Conservation (phyloP, 2,329 filamentous ascomycete genomes). For the Pseudohalonectria lignicola region DNA sequence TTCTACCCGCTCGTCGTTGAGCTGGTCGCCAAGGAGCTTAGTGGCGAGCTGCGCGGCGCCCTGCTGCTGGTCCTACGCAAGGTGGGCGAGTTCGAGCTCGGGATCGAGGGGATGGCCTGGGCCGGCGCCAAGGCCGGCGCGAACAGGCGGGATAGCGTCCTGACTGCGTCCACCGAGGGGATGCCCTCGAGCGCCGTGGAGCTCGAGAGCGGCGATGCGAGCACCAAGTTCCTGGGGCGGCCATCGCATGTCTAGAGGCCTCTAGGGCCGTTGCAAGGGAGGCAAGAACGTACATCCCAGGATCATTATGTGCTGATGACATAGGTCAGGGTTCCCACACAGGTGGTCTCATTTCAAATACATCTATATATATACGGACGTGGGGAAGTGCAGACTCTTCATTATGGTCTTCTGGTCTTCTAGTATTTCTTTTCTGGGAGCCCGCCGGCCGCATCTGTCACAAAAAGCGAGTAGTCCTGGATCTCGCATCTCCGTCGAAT, state of each 20-base stretch:
- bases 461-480: no score
- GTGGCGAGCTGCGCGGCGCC: conserved; percentile 63
- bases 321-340: no score
- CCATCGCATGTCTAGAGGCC: background rate
- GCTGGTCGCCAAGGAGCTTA: conserved; percentile 72
- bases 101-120: conserved; percentile 37
- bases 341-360: background rate
- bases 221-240: conserved; percentile 13
- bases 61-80: conserved; percentile 68
- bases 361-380: background rate
- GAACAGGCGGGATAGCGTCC: conserved; percentile 8
- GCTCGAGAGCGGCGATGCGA: conserved; percentile 12
- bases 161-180: conserved; percentile 8
- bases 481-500: no score
- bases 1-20: conserved; percentile 86
- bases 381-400: no score
- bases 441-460: no score
- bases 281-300: no score
- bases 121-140: background rate
- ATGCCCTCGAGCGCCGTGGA: conserved; percentile 6
- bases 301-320: background rate
- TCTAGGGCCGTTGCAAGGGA: background rate
- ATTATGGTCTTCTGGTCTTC: no score
- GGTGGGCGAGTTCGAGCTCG: conserved; percentile 67
- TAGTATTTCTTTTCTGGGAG: no score